A percentile compares a stretch with the other conserved stretches of the same genome.
Evolutionary conservation across 129 eudicot genomes (phyloP).

Genomic region (Helianthus tuberosus): DNA sequence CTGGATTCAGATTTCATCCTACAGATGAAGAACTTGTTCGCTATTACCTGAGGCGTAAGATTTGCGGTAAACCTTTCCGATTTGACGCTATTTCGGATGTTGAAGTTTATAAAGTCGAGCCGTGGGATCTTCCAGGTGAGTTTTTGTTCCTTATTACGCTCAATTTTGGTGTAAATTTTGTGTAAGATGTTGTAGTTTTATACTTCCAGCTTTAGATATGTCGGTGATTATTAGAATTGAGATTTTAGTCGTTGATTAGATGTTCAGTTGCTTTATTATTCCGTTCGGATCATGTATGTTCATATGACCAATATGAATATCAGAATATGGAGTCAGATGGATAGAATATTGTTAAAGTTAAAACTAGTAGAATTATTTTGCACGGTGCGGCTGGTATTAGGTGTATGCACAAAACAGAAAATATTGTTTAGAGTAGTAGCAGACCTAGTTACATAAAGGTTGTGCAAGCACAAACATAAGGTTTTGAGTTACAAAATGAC

Average conservation of each 20-base stretch:
- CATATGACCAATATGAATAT: not conserved
- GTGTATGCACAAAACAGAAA: too few species aligned
- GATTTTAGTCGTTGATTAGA: constrained; percentile 7
- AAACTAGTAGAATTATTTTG: too few species aligned
- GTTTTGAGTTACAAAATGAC: too few species aligned
- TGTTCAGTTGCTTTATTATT: not conserved
- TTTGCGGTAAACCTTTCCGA: constrained; percentile 55
- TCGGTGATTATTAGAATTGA: not conserved
- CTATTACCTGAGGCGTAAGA: constrained; percentile 65
- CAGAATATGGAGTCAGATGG: constrained; percentile 17
- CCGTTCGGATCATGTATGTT: not conserved
- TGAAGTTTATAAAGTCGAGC: constrained; percentile 78
- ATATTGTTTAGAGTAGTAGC: too few species aligned
- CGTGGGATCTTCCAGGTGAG: constrained; percentile 89
- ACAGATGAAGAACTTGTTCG: constrained; percentile 80
- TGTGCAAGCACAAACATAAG: too few species aligned
- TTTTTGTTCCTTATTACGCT: not conserved
- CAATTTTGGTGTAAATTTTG: not conserved
- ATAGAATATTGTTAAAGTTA: not conserved
- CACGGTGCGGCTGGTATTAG: too few species aligned
- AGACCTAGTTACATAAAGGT: too few species aligned
- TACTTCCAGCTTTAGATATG: not conserved
- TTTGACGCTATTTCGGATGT: constrained; percentile 65
- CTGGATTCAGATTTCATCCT: constrained; percentile 83
- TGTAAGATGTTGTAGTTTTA: not conserved